A percentile compares a stretch with the other conserved stretches of the same genome.
Evolutionary conservation across 2,329 filamentous ascomycete species (phyloP).

Genomic region (Neonectria magnoliae): DNA sequence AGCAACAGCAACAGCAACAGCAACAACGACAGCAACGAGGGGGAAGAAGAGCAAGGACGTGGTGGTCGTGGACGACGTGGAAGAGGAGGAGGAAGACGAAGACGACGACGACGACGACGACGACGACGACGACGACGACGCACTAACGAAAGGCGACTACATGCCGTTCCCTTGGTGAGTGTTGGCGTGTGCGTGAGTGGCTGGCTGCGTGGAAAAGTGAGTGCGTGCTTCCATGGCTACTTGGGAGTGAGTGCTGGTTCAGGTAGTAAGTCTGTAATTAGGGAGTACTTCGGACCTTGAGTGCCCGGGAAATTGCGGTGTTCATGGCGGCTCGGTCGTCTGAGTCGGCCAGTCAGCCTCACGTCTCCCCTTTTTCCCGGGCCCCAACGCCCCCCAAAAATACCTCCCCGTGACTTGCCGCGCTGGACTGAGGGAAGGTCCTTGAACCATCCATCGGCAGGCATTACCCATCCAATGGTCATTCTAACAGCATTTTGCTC

Average conservation of each 20-base stretch:
- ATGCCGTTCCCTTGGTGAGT: slow-evolving; percentile 36
- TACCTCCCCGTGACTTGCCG: neutral
- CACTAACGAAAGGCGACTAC: slow-evolving; percentile 24
- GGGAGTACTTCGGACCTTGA: too few relatives aligned
- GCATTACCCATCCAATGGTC: neutral
- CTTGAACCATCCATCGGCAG: neutral
- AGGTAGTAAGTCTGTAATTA: too few relatives aligned
- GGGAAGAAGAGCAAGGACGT: neutral
- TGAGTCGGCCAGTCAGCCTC: slow-evolving; percentile 39
- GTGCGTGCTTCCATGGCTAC: neutral
- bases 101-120: neutral
- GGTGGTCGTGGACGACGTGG: neutral
- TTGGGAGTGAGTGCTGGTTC: too few relatives aligned
- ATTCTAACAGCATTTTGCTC: neutral
- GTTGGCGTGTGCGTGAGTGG: slow-evolving; percentile 18
- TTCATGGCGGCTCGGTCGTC: slow-evolving; percentile 42
- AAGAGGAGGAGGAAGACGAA: slow-evolving; percentile 3
- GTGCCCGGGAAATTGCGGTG: slow-evolving; percentile 39
- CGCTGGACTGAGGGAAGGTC: too few relatives aligned
- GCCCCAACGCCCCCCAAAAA: neutral
- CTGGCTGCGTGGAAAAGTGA: neutral
- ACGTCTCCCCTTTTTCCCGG: slow-evolving; percentile 35
- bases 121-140: slow-evolving; percentile 9
- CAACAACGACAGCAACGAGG: neutral
- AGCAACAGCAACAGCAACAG: neutral